Evolutionary conservation across 129 eudicot genomes (phyloP).

Genomic region (Centrapalus pauciflorus): DNA sequence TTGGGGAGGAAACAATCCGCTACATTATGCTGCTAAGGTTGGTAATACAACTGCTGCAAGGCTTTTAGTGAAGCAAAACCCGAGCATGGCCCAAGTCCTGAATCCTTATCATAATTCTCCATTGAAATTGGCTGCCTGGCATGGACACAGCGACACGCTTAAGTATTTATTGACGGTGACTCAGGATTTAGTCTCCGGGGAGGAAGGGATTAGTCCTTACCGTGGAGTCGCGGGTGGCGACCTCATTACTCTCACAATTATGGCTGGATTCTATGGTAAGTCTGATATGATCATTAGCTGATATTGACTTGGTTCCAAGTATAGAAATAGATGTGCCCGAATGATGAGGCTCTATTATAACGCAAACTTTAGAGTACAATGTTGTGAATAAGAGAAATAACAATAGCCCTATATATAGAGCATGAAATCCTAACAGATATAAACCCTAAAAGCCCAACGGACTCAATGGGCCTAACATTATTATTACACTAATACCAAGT

Average conservation of each 20-base stretch:
- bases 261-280: slow-evolving; percentile 11
- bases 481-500: no score
- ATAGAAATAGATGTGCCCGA: no score
- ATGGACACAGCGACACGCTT: neutral
- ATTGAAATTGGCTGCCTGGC: slow-evolving; percentile 9
- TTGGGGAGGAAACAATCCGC: neutral
- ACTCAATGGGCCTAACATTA: no score
- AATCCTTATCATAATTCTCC: neutral
- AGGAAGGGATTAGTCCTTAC: slow-evolving; percentile 12
- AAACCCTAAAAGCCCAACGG: no score
- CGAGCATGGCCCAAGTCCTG: neutral
- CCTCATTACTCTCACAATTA: slow-evolving; percentile 1
- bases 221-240: slow-evolving; percentile 7
- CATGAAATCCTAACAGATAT: no score
- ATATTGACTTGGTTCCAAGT: no score
- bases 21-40: slow-evolving; percentile 1
- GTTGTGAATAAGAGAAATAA: no score
- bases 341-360: no score
- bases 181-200: neutral
- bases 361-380: no score
- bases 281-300: no score
- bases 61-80: neutral
- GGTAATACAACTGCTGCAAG: slow-evolving; percentile 4
- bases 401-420: no score
- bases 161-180: neutral